Base-by-base conservation (phyloP, 2,329 filamentous ascomycete genomes). In the Emericellopsis cladophorae region DNA sequence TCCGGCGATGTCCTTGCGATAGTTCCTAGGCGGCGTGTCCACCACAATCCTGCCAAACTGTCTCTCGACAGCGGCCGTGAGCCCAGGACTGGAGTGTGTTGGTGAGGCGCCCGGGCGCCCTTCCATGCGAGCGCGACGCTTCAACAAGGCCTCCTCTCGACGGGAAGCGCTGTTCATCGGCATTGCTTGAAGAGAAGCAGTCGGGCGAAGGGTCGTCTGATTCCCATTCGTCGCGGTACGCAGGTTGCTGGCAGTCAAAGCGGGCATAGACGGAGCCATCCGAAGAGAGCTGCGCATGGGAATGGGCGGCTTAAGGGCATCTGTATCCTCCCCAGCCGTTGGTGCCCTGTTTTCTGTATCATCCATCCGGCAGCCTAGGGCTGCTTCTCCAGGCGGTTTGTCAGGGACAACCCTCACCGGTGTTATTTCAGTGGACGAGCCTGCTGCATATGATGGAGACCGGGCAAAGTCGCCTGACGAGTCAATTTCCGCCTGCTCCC, bases 401-500 rank as follows among this genome's bases (percentile, higher is more conserved):
- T 23, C 22, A 23, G 21, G 9, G 21, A 16, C 36, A 9, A 9
- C 9, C 14, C 11, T 29, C 22, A 24, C 15, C 12, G 36, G 16
- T 15, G 8, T 12, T 4, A 29, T 29, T 9, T 29, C 26, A 12
- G 8, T 9, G 12, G 26, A 12, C 26, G 9, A 29, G 26, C 26
- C 26, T 9, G 8, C 9, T 29, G 9, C 26, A 29, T 29, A 9
- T 29, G 12, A 29, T 29, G 26, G 12, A 29, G 12, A 9, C 26
- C 3, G 12, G 26, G 12, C 6, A 37, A 21, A 15, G 16, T 31
- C 29, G 33, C 22, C 48, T 8, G 57, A 47, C 2, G 59, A 55
- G 7, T 65, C 63, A 39, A 74, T 71, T 34, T 74, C 69, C 1
- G 72, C 67, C 8, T 53, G 49, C 50, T 76, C 71, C 32, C 70